A percentile compares a stretch with the other conserved stretches of the same genome.
phyloP scores from a whole-genome alignment of 2,329 filamentous ascomycete species.

The Ophiostoma himal-ulmi region DNA sequence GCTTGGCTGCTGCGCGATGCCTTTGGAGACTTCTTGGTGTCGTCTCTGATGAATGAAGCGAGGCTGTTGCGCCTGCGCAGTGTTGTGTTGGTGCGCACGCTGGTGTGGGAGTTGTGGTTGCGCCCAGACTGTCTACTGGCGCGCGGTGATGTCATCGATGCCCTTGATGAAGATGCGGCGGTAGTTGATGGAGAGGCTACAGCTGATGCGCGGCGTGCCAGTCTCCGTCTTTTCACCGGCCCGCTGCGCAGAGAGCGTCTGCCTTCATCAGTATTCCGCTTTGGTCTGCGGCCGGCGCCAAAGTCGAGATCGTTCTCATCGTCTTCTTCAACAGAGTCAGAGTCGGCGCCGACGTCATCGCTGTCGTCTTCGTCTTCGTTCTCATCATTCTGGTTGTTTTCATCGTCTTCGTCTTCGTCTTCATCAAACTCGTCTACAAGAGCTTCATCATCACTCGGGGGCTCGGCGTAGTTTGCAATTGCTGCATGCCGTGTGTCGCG shows the following conservation, averaged over 20 bases:
- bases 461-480: constrained; percentile 14
- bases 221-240: constrained; percentile 15
- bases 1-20: neutral
- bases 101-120: neutral
- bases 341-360: neutral
- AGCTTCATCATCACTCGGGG: constrained; percentile 15
- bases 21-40: neutral
- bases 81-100: neutral
- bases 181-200: neutral
- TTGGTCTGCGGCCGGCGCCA: constrained; percentile 6
- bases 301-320: constrained; percentile 18
- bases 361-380: neutral
- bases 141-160: neutral
- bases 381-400: neutral
- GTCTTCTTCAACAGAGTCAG: neutral
- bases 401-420: neutral
- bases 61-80: neutral
- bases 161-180: neutral
- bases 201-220: constrained; percentile 12
- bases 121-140: neutral
- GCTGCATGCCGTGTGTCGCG: constrained; percentile 22
- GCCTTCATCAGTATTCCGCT: constrained; percentile 5
- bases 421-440: constrained; percentile 17
- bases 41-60: neutral
- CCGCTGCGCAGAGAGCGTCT: neutral